A percentile compares a stretch with the other conserved stretches of the same genome.
Evolutionary conservation across 345 rosid species (phyloP).

Genomic region (Firmiana major): DNA sequence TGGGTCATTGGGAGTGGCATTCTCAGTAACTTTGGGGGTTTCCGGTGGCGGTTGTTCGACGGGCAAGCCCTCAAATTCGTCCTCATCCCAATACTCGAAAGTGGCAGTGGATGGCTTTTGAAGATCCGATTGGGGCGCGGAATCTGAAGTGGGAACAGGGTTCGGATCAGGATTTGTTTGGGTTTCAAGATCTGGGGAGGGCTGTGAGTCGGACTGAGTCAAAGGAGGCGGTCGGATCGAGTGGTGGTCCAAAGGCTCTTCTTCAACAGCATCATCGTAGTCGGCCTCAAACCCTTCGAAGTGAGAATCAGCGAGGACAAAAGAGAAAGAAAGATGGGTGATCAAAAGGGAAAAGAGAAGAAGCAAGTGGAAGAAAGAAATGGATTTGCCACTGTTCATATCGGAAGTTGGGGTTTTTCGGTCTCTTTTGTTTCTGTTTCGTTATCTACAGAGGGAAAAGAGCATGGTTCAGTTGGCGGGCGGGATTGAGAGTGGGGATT

Average conservation of each 20-base stretch:
- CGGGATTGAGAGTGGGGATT: too few species aligned
- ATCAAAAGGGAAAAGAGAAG: constrained; percentile 31
- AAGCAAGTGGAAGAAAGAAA: constrained; percentile 14
- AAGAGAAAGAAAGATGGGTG: constrained; percentile 19
- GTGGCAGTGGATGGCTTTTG: constrained; percentile 36
- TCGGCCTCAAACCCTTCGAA: constrained; percentile 98
- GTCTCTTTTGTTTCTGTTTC: neutral
- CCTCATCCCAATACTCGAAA: constrained; percentile 93
- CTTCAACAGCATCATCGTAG: constrained; percentile 50
- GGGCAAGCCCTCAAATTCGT: constrained; percentile 93
- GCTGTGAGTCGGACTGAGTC: constrained; percentile 47
- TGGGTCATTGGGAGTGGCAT: constrained; percentile 26
- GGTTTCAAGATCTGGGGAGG: constrained; percentile 30
- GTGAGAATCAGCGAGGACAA: constrained; percentile 54
- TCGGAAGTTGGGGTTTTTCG: neutral
- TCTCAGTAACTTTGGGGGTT: constrained; percentile 23
- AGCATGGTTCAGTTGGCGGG: neutral
- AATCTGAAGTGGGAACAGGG: constrained; percentile 15
- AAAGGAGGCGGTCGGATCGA: constrained; percentile 52
- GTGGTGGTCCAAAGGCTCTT: constrained; percentile 36
- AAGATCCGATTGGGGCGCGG: constrained; percentile 24
- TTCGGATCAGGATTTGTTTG: constrained; percentile 23
- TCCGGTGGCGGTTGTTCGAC: constrained; percentile 26
- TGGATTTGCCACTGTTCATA: neutral
- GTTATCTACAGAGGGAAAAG: neutral